Conservation (phyloP, 352 stramenopile species). For the Globisporangium emineosum region DNA sequence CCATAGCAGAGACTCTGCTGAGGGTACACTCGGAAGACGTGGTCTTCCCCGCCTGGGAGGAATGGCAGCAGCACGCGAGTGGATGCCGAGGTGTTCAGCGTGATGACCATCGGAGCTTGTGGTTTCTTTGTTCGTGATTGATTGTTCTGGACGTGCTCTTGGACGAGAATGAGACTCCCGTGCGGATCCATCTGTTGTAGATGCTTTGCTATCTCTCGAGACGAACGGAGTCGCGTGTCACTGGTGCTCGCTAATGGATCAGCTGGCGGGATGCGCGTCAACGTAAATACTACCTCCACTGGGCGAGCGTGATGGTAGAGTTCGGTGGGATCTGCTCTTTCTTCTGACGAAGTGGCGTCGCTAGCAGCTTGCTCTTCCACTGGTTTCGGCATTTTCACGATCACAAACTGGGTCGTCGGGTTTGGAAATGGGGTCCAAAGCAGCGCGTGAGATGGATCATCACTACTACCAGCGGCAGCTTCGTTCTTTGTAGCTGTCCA, state of each 20-base stretch:
- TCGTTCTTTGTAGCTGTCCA: conserved; percentile 26
- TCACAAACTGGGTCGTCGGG: conserved; percentile 36
- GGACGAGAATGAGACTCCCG: conserved; percentile 46
- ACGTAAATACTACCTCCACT: conserved; percentile 32
- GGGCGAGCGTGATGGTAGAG: not conserved
- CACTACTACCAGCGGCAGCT: not conserved
- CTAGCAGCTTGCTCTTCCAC: conserved; percentile 19
- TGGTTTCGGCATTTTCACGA: conserved; percentile 21
- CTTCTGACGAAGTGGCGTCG: conserved; percentile 19
- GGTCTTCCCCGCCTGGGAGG: conserved; percentile 8
- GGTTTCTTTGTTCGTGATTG: not conserved
- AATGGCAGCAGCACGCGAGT: conserved; percentile 27
- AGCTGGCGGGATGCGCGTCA: conserved; percentile 30
- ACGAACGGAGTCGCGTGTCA: conserved; percentile 12
- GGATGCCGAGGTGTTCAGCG: conserved; percentile 38
- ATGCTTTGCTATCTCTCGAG: conserved; percentile 14
- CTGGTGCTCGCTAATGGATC: conserved; percentile 10
- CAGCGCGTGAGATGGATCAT: conserved; percentile 5
- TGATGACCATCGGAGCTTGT: conserved; percentile 22
- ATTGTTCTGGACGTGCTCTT: conserved; percentile 25
- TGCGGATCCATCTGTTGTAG: conserved; percentile 32
- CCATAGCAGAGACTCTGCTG: conserved; percentile 48
- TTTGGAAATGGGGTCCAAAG: conserved; percentile 33
- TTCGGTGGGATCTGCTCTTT: not conserved
- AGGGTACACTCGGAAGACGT: conserved; percentile 48